Evolutionary conservation across 2,329 filamentous ascomycete species (phyloP), one percentile per base, ranked within the genome.

Genomic region (Sordariomycetes sp.): DNA sequence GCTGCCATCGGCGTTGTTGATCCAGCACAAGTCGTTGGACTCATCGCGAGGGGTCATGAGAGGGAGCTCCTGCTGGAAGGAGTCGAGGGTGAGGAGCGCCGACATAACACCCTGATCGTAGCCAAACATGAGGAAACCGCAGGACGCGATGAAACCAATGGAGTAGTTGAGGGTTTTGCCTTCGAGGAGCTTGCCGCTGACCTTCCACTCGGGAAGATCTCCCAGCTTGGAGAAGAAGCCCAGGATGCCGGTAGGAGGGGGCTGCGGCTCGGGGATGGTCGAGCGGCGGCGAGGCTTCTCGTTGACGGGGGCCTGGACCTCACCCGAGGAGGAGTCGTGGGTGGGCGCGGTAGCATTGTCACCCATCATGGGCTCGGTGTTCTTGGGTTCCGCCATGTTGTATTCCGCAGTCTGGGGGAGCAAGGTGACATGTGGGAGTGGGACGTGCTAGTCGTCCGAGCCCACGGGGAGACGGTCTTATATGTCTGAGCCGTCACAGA

Each of bases 101-200:
- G 45, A 46, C 8, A 53, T 35, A 1, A 53, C 51, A 8, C 49
- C 48, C 31, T 51, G 48, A 16, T 51, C 50, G 25, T 51, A 50
- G 11, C 47, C 46, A 25, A 51, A 49, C 46, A 49, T 50, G 31
- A 49, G 42, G 34, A 51, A 52, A 2, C 48, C 49, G 12, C 48
- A 52, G 1, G 42, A 47, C 2, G 48, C 49, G 31, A 52, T 51
- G 36, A 48, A 39, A 3, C 49, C 49, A 15, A 52, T 52, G 34
- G 32, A 32, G 41, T 45, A 50, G 41, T 52, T 51, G 8, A 51
- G 39, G 2, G 36, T 21, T 11, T 28, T 31, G 19, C 47, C 49
- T 12, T 42, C 28, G 5, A 52, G 46, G 12, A 35, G 43, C 25
- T 44, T 29, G 7, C 49, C 49, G 14, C 39, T 17, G 21, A 46